These are phyloP conservation scores for Acacia crassicarpa DNA, from an alignment of 306 rosid species.

Conservation along the genomic window DNA sequence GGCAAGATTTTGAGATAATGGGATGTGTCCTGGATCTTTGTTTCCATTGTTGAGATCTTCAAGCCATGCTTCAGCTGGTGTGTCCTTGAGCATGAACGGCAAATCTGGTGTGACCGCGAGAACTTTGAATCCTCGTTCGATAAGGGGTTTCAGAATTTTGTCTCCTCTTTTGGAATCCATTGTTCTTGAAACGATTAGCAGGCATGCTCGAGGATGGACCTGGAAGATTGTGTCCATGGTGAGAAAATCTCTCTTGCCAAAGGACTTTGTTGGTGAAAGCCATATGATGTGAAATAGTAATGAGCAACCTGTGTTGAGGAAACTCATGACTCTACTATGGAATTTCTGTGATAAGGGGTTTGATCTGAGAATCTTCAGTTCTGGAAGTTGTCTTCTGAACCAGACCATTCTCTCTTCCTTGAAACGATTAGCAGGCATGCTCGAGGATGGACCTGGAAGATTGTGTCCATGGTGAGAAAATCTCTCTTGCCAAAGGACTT, in stretches of 20 bases:
- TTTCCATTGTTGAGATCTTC: conserved; percentile 13
- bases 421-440: conserved; percentile 65
- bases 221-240: conserved; percentile 58
- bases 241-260: conserved; percentile 52
- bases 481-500: conserved; percentile 49
- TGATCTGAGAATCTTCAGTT: not conserved
- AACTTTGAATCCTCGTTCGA: conserved; percentile 49
- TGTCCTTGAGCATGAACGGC: conserved; percentile 54
- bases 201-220: conserved; percentile 55
- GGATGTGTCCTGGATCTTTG: conserved; percentile 65
- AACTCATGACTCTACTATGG: conserved; percentile 36
- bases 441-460: conserved; percentile 55
- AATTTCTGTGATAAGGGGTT: not conserved
- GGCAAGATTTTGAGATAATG: conserved; percentile 61
- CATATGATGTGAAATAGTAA: conserved; percentile 55
- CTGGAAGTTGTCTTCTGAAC: conserved; percentile 7
- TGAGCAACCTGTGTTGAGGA: conserved; percentile 40
- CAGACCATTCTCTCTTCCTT: conserved; percentile 27
- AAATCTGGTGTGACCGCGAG: conserved; percentile 60
- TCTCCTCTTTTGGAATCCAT: conserved; percentile 52
- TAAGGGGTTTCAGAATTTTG: conserved; percentile 49
- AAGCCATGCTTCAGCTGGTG: conserved; percentile 63
- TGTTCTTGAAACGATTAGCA: conserved; percentile 60
- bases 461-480: conserved; percentile 50
- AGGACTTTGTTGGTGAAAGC: conserved; percentile 46